Conservation (phyloP, 192 early-diverging fungal genomes). For the Spizellomyces sp. region DNA sequence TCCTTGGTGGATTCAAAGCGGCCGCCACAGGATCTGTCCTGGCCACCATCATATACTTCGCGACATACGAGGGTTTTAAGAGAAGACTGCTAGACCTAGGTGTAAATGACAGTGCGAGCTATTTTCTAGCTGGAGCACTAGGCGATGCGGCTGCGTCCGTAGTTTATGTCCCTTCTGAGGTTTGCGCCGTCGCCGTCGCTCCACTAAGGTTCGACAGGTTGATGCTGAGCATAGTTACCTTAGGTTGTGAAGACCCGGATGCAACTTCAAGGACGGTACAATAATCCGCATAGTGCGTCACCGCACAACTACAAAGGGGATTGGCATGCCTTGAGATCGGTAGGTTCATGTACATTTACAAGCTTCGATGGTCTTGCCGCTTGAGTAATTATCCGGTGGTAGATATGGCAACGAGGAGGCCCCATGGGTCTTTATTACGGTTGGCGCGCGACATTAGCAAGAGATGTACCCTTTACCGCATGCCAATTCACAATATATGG, state of each 20-base stretch:
- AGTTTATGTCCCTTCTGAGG: constrained; percentile 45
- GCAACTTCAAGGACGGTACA: constrained; percentile 83
- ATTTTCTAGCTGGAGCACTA: constrained; percentile 37
- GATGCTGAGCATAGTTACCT: background rate
- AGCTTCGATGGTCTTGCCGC: background rate
- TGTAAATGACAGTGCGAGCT: constrained; percentile 16
- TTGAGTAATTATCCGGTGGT: background rate
- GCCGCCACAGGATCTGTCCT: constrained; percentile 38
- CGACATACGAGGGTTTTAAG: constrained; percentile 42
- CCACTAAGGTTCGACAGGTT: background rate
- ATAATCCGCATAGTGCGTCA: constrained; percentile 73
- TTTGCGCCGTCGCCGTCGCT: background rate
- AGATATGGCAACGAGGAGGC: constrained; percentile 25
- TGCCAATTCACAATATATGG: constrained; percentile 49
- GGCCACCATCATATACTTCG: constrained; percentile 41
- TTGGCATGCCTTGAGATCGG: constrained; percentile 58
- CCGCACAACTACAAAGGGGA: constrained; percentile 75
- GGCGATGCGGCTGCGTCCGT: constrained; percentile 34
- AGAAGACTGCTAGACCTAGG: constrained; percentile 19
- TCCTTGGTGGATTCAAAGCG: constrained; percentile 39
- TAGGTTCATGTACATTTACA: constrained; percentile 4
- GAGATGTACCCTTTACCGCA: constrained; percentile 48
- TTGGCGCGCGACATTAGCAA: constrained; percentile 40
- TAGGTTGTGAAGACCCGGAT: constrained; percentile 90
- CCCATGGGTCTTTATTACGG: constrained; percentile 38